Conservation (phyloP, 371 early-diverging fungal species). For the Rhizopus sp. region DNA sequence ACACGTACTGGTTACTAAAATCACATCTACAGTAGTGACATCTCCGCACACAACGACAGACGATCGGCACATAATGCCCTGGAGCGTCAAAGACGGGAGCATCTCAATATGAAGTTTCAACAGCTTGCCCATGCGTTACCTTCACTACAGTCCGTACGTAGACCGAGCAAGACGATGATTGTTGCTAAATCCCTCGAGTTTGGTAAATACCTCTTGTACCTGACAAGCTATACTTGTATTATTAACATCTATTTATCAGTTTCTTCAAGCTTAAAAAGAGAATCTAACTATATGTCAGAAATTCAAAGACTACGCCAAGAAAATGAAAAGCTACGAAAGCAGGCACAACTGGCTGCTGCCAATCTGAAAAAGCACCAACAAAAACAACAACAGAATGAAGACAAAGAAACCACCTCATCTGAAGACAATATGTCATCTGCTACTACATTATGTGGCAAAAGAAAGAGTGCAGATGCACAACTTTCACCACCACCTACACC, state of each 20-base stretch:
- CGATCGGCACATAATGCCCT: slow-evolving; percentile 79
- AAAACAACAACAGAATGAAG: slow-evolving; percentile 2
- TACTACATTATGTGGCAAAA: not conserved
- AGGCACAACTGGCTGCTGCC: slow-evolving; percentile 16
- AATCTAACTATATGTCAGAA: slow-evolving; percentile 21
- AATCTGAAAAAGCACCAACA: slow-evolving; percentile 4
- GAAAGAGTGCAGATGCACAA: slow-evolving; percentile 22
- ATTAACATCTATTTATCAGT: slow-evolving; percentile 12
- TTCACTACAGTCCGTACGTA: slow-evolving; percentile 65
- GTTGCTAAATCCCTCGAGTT: slow-evolving; percentile 73
- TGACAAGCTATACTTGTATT: not conserved
- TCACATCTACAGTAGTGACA: slow-evolving; percentile 20
- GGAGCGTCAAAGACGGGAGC: slow-evolving; percentile 79
- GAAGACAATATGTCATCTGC: not conserved
- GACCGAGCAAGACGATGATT: slow-evolving; percentile 79
- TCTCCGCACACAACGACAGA: slow-evolving; percentile 46
- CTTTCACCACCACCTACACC: slow-evolving; percentile 30
- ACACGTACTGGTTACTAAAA: not conserved
- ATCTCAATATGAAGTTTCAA: slow-evolving; percentile 74
- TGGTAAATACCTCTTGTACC: slow-evolving; percentile 24
- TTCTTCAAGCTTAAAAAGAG: slow-evolving; percentile 25
- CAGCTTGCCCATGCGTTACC: slow-evolving; percentile 78
- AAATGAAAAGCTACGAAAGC: slow-evolving; percentile 25
- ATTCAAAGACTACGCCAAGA: slow-evolving; percentile 28
- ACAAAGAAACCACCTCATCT: not conserved